Evolutionary conservation across 768 basidiomycete species (phyloP).

Genomic region (Termitomyces heimii): DNA sequence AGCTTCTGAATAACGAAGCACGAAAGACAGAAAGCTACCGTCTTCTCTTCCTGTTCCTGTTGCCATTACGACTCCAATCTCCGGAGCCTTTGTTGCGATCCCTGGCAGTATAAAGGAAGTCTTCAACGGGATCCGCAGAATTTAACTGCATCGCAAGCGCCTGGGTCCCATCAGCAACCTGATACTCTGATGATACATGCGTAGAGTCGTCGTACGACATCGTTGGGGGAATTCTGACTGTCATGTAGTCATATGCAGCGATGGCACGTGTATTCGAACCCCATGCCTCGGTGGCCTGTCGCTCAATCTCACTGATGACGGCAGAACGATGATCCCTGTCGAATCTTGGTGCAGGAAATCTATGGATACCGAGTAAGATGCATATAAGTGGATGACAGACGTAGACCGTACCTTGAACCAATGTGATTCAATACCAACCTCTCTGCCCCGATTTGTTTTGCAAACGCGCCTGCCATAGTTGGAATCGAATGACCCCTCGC

Average conservation of each 20-base stretch:
- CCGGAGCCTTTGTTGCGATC: not conserved
- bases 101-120: conserved; percentile 13
- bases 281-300: conserved; percentile 61
- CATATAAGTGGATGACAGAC: not conserved
- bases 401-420: conserved; percentile 47
- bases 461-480: conserved; percentile 72
- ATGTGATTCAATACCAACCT: conserved; percentile 75
- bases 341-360: conserved; percentile 48
- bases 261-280: conserved; percentile 33
- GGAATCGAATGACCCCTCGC: conserved; percentile 76
- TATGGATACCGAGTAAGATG: conserved; percentile 16
- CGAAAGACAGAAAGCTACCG: conserved; percentile 3
- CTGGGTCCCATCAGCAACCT: not conserved
- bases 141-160: conserved; percentile 5
- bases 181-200: not conserved
- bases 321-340: conserved; percentile 30
- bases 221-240: conserved; percentile 29
- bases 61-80: conserved; percentile 10
- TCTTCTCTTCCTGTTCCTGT: conserved; percentile 18
- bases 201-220: not conserved
- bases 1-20: not conserved
- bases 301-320: conserved; percentile 55
- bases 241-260: conserved; percentile 57
- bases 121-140: conserved; percentile 20
- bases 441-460: conserved; percentile 52